phyloP scores from a whole-genome alignment of 2,329 filamentous ascomycete species.

The Colletotrichum agaves region DNA sequence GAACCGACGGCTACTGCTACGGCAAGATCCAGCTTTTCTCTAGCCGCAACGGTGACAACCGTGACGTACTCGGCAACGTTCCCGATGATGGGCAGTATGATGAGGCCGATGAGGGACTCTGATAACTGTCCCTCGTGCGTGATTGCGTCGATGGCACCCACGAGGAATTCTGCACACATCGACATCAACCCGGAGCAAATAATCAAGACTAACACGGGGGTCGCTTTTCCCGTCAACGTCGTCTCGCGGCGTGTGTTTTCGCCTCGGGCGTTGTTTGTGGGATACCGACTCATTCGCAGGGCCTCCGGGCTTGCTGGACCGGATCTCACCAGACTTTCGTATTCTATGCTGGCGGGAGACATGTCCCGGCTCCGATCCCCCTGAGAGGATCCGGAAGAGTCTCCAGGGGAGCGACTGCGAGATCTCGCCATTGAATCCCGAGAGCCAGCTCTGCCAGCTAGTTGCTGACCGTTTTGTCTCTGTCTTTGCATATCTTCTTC shows the following conservation, averaged over 20 bases:
- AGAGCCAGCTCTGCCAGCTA: conserved; percentile 27
- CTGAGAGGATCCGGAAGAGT: too few species aligned
- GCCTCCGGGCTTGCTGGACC: conserved; percentile 38
- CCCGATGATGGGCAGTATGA: conserved; percentile 70
- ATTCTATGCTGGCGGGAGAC: conserved; percentile 37
- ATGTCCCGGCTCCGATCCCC: conserved; percentile 31
- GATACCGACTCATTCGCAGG: conserved; percentile 34
- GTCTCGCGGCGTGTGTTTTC: neutral
- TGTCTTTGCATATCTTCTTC: neutral
- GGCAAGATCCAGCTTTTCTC: conserved; percentile 71
- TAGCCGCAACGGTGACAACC: conserved; percentile 66
- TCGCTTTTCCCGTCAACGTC: conserved; percentile 38
- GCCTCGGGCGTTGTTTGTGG: rapidly evolving
- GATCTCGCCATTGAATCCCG: conserved; percentile 39
- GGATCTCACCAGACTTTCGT: conserved; percentile 35
- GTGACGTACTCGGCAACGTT: conserved; percentile 74
- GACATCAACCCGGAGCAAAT: conserved; percentile 66
- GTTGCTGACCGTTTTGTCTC: neutral
- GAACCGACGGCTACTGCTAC: conserved; percentile 70
- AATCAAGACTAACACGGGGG: conserved; percentile 63
- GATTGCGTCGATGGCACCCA: conserved; percentile 67
- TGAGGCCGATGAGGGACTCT: conserved; percentile 69
- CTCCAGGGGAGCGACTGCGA: conserved; percentile 38
- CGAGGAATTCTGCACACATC: conserved; percentile 70
- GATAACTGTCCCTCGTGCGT: conserved; percentile 60